Percentiles rank a stretch among this genome's conserved stretches.
Conservation (phyloP, 2,329 filamentous ascomycete species). For the Corniculantispora saksenae region DNA sequence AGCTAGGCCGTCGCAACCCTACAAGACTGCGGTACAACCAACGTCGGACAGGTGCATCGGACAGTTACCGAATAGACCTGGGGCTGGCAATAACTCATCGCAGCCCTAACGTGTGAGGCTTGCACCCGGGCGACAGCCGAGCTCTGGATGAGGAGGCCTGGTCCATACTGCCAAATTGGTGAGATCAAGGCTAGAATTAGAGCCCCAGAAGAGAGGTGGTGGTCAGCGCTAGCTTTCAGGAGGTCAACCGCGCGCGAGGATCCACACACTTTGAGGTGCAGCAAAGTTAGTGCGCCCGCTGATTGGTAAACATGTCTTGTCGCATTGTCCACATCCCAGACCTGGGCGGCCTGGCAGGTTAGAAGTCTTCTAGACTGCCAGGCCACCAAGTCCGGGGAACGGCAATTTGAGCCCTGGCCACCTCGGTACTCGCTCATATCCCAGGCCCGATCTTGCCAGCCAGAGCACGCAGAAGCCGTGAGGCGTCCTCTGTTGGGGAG, state of each 20-base stretch:
- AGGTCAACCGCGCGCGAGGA: conserved; percentile 9
- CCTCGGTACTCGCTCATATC: conserved; percentile 3
- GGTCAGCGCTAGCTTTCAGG: conserved; percentile 12
- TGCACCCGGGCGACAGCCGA: conserved; percentile 4
- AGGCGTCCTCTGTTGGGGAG: background rate
- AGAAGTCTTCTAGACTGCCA: background rate
- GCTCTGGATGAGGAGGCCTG: background rate
- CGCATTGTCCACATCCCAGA: background rate
- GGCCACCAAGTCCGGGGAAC: background rate
- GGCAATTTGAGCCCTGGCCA: background rate
- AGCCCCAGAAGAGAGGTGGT: background rate
- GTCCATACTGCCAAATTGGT: background rate
- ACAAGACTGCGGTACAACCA: background rate
- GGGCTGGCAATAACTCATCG: background rate
- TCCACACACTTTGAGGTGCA: background rate
- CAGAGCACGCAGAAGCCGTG: background rate
- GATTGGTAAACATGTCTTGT: background rate
- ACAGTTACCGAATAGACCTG: conserved; percentile 4
- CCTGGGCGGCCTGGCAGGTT: background rate
- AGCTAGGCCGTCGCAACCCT: background rate
- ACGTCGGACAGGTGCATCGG: conserved; percentile 9
- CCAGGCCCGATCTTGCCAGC: background rate
- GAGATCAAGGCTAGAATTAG: background rate
- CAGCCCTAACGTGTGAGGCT: conserved; percentile 1
- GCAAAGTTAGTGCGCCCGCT: background rate